Percentiles rank a stretch among this genome's conserved stretches.
phyloP scores from a whole-genome alignment of 768 basidiomycete species.

The Botryobasidium botryosum region DNA sequence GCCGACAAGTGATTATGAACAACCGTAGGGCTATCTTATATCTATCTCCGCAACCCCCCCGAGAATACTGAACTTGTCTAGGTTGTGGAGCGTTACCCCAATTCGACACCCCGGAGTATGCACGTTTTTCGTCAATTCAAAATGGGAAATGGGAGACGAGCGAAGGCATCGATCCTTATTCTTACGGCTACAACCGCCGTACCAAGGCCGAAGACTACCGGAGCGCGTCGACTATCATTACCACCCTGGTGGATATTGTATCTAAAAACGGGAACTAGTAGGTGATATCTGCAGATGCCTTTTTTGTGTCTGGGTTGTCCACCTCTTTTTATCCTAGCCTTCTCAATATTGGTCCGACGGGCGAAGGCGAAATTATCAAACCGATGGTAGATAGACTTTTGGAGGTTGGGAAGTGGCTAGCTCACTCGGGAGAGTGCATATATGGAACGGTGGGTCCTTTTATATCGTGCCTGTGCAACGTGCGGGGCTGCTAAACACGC shows the following conservation, averaged over 20 bases:
- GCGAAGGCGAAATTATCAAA: conserved; percentile 34
- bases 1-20: conserved; percentile 32
- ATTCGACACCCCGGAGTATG: conserved; percentile 41
- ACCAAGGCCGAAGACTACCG: conserved; percentile 28
- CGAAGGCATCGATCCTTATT: conserved; percentile 29
- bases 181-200: conserved; percentile 1
- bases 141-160: conserved; percentile 38
- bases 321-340: no score
- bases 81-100: conserved; percentile 35
- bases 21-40: conserved; percentile 19
- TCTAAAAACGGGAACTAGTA: conserved; percentile 50
- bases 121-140: conserved; percentile 30
- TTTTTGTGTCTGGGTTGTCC: no score
- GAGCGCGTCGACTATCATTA: conserved; percentile 32
- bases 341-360: conserved; percentile 37
- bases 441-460: conserved; percentile 30
- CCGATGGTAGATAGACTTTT: conserved; percentile 31
- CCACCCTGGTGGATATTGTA: conserved; percentile 31
- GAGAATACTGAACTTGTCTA: background rate
- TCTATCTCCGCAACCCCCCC: background rate
- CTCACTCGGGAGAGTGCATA: conserved; percentile 32
- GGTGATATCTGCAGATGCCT: no score
- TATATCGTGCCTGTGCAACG: no score
- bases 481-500: background rate
- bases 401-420: conserved; percentile 36